phyloP scores from a whole-genome alignment of 495 filamentous ascomycete species.

The Geopyxis carbonaria region DNA sequence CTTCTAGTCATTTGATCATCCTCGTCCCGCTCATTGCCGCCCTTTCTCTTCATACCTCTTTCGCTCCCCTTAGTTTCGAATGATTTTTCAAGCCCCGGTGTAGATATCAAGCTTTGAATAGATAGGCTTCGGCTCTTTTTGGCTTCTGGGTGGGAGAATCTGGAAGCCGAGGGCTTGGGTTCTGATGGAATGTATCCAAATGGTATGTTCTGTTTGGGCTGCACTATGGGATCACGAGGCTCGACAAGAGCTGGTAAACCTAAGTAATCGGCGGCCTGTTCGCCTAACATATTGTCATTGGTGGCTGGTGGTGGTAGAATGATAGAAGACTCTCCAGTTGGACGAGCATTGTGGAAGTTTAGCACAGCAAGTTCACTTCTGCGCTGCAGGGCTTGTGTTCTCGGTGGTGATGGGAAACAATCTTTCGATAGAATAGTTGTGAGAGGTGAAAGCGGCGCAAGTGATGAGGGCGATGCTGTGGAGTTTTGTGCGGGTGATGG shows the following conservation, averaged over 20 bases:
- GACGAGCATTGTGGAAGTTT: constrained; percentile 19
- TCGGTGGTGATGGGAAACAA: not conserved
- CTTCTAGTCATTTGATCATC: constrained; percentile 20
- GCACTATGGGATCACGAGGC: not conserved
- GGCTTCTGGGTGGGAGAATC: too few species aligned
- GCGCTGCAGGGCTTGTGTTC: constrained; percentile 7
- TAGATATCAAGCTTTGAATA: constrained; percentile 26
- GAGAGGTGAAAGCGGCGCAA: constrained; percentile 7
- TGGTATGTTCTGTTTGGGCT: too few species aligned
- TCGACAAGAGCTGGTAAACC: constrained; percentile 1
- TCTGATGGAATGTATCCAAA: too few species aligned
- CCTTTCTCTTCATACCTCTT: constrained; percentile 20
- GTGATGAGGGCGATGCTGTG: constrained; percentile 7
- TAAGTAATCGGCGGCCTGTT: constrained; percentile 5
- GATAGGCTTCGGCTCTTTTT: constrained; percentile 3
- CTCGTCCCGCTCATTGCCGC: constrained; percentile 18
- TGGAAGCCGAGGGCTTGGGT: too few species aligned
- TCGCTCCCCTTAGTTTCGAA: constrained; percentile 12
- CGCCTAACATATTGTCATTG: constrained; percentile 11
- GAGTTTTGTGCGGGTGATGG: not conserved
- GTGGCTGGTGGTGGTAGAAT: constrained; percentile 4
- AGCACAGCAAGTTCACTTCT: constrained; percentile 14
- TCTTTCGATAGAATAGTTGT: constrained; percentile 3
- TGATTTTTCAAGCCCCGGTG: constrained; percentile 23
- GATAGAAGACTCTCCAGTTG: constrained; percentile 7